Evolutionary conservation across 768 basidiomycete genomes (phyloP).

Genomic region (Gloeopeniophorella convolvens): DNA sequence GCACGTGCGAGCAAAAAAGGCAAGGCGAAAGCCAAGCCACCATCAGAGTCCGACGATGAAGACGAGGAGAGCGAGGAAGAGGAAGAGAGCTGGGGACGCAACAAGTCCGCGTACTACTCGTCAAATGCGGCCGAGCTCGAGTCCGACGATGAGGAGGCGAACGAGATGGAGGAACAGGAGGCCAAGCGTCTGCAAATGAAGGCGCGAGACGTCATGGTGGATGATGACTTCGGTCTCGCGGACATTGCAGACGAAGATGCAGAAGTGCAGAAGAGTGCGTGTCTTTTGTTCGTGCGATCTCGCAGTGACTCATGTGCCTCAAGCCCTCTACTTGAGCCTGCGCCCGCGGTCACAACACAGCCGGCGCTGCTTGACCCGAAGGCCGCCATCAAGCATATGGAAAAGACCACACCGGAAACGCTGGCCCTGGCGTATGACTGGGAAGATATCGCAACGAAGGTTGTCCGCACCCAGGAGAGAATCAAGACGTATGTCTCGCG

Average conservation of each 20-base stretch:
- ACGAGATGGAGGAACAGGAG: constrained; percentile 85
- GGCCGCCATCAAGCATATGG: constrained; percentile 56
- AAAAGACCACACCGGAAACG: constrained; percentile 71
- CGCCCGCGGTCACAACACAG: constrained; percentile 29
- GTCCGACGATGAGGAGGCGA: constrained; percentile 83
- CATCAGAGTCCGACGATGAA: constrained; percentile 21
- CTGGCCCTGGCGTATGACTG: constrained; percentile 79
- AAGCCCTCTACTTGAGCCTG: constrained; percentile 36
- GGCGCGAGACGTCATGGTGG: constrained; percentile 59
- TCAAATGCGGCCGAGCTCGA: constrained; percentile 77
- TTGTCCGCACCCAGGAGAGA: constrained; percentile 50
- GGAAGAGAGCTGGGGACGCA: constrained; percentile 77
- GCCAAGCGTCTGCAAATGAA: constrained; percentile 74
- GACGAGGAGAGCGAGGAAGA: constrained; percentile 31
- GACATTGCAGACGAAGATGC: constrained; percentile 42
- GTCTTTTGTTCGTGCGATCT: not conserved
- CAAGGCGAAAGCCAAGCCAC: constrained; percentile 24
- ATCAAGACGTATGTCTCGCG: constrained; percentile 37
- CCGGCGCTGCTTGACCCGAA: constrained; percentile 50
- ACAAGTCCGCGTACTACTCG: constrained; percentile 78
- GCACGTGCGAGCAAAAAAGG: constrained; percentile 23
- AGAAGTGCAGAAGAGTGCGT: constrained; percentile 23
- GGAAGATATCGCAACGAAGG: constrained; percentile 57
- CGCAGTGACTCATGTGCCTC: not conserved
- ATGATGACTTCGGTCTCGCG: constrained; percentile 80